phyloP scores from a whole-genome alignment of 2,329 filamentous ascomycete genomes.

The Claviceps pusilla region DNA sequence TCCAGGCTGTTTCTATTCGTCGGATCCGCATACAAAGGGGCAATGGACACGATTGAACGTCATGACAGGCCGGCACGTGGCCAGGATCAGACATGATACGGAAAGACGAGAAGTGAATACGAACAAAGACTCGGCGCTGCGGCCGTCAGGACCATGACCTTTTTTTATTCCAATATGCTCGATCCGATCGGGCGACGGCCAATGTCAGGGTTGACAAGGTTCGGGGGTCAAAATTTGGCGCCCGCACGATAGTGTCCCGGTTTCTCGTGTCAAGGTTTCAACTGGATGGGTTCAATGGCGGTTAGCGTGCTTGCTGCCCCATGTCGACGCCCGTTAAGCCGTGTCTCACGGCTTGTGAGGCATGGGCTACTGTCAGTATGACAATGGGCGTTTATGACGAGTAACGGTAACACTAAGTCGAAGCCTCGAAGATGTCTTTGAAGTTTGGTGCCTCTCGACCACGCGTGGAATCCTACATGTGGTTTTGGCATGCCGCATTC shows the following conservation, averaged over 20 bases:
- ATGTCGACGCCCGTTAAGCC: slow-evolving; percentile 1
- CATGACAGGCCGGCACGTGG: neutral
- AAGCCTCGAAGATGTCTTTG: neutral
- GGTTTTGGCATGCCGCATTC: neutral
- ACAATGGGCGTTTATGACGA: neutral
- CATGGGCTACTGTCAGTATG: neutral
- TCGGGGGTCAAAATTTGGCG: neutral
- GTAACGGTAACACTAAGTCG: neutral
- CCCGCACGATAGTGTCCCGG: neutral
- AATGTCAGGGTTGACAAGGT: neutral
- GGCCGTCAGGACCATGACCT: neutral
- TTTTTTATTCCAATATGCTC: neutral
- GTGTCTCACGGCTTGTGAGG: neutral
- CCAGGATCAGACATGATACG: neutral
- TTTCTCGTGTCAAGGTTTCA: neutral
- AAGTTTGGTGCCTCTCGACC: neutral
- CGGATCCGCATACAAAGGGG: too few relatives aligned
- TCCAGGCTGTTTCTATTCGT: neutral
- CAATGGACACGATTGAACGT: neutral
- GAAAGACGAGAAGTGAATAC: neutral
- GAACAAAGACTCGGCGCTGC: neutral
- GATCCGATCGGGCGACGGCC: neutral
- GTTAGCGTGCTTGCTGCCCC: neutral
- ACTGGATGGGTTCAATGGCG: neutral
- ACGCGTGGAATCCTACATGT: neutral